Base-by-base conservation (phyloP, 1,139 yeast species). In the Kazachstania sp. region DNA sequence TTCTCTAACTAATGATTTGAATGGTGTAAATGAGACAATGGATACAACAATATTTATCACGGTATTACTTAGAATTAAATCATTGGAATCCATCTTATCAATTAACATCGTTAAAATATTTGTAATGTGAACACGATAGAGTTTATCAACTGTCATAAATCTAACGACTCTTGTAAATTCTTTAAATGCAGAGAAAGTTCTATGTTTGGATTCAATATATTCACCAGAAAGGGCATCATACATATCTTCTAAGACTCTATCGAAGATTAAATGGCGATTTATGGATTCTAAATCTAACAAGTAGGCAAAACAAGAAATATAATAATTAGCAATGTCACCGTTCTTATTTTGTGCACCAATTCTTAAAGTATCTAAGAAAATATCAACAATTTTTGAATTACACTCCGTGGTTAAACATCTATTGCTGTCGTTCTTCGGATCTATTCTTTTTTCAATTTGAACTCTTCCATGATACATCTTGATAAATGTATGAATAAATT, bases 11-110 rank as follows among this genome's bases (percentile, higher is more conserved):
- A 83, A 60, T 55, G 79, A 83, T 37, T 72, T 69, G 54, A 88
- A 73, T 1, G 97, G 97, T 4, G 86, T 77, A 52, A 81, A 83
- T 13, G 83, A 72, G 0, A 90, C 82, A 30, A 84, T 77, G 0
- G 86, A 74, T 12, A 87, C 83, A 51, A 92, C 75, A 23, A 86
- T 76, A 51, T 82, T 79, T 44, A 90, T 69, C 0, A 95, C 78
- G 45, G 78, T 74, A 32, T 82, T 72, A 0, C 96, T 83, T 60
- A 90, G 79, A 28, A 73, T 75, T 46, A 88, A 73, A 65, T 92
- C 98, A 63, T 90, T 92, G 0, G 94, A 79, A 62, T 92, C 97
- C 41, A 92, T 81, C 23, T 95, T 96, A 0, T 90, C 86, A 13
- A 90, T 65, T 0, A 84, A 71, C 63, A 86, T 72, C 44, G 81